These are phyloP conservation scores for Arthrobotrys pseudoclavata DNA, from an alignment of 2,329 filamentous ascomycete species.

Conservation along the genomic window DNA sequence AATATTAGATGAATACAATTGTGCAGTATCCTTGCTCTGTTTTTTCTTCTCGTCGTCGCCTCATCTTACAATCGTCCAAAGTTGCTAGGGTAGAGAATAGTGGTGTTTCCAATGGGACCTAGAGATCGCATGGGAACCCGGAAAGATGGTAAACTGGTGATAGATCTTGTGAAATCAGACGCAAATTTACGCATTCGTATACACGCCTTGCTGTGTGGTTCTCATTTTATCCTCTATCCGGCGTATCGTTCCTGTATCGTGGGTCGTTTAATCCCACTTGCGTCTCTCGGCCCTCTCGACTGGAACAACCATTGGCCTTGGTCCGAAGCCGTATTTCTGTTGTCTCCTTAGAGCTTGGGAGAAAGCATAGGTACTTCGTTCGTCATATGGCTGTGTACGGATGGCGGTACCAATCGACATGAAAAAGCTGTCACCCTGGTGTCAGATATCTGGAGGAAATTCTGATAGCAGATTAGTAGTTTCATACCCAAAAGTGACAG, in stretches of 20 bases:
- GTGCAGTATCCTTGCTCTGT: conserved; percentile 49
- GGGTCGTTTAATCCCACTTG: conserved; percentile 32
- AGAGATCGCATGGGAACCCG: neutral
- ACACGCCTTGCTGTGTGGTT: neutral
- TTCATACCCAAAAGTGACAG: conserved; percentile 91
- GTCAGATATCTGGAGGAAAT: conserved; percentile 20
- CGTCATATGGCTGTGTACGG: conserved; percentile 84
- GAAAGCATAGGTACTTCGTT: conserved; percentile 43
- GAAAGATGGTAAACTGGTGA: neutral
- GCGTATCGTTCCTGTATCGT: neutral
- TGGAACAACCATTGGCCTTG: conserved; percentile 32
- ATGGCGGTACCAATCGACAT: conserved; percentile 99
- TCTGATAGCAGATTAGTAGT: neutral
- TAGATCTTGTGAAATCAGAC: neutral
- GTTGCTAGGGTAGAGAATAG: neutral
- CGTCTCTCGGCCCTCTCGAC: conserved; percentile 37
- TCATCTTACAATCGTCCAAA: conserved; percentile 38
- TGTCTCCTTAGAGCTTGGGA: conserved; percentile 46
- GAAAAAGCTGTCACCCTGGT: conserved; percentile 77
- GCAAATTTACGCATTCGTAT: neutral
- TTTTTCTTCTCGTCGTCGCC: neutral
- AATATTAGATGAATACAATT: conserved; percentile 59
- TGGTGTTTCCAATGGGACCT: neutral
- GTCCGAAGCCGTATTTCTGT: conserved; percentile 45
- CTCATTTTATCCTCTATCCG: neutral